Evolutionary conservation across 441 rosid species (phyloP).

Genomic region (Erodium texanum): DNA sequence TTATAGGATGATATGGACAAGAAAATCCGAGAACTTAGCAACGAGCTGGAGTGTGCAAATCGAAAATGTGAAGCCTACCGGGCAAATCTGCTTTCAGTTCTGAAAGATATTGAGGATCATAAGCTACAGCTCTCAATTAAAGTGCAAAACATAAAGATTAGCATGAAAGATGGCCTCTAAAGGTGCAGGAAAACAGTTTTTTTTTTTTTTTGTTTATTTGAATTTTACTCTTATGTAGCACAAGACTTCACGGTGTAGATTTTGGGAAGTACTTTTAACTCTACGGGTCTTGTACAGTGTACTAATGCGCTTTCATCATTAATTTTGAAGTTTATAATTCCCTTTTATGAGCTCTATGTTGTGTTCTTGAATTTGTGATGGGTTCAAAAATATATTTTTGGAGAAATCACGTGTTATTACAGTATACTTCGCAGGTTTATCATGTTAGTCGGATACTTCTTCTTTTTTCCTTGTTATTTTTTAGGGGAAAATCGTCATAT

Average conservation of each 20-base stretch:
- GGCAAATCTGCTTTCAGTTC: slow-evolving; percentile 21
- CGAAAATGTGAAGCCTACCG: slow-evolving; percentile 21
- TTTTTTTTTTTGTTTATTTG: neutral
- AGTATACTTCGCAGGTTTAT: no score
- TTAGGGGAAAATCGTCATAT: no score
- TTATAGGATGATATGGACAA: slow-evolving; percentile 20
- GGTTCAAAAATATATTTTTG: no score
- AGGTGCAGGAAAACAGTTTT: neutral
- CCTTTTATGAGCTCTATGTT: neutral
- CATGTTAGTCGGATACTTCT: no score
- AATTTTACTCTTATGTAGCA: neutral
- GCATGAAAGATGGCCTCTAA: slow-evolving; percentile 18
- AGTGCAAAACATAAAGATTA: slow-evolving; percentile 23
- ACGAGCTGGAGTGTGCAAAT: slow-evolving; percentile 21
- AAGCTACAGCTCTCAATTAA: slow-evolving; percentile 23
- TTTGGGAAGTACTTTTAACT: neutral
- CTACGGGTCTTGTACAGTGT: neutral
- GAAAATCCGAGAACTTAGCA: slow-evolving; percentile 18
- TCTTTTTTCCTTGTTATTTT: no score
- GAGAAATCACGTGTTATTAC: no score
- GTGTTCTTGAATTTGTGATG: no score
- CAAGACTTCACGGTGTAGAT: neutral
- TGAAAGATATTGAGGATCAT: slow-evolving; percentile 24
- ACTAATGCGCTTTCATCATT: neutral
- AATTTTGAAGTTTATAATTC: neutral